Percentiles rank a stretch among this genome's conserved stretches.
phyloP scores from a whole-genome alignment of 352 stramenopile species.

The Pythium volutum region DNA sequence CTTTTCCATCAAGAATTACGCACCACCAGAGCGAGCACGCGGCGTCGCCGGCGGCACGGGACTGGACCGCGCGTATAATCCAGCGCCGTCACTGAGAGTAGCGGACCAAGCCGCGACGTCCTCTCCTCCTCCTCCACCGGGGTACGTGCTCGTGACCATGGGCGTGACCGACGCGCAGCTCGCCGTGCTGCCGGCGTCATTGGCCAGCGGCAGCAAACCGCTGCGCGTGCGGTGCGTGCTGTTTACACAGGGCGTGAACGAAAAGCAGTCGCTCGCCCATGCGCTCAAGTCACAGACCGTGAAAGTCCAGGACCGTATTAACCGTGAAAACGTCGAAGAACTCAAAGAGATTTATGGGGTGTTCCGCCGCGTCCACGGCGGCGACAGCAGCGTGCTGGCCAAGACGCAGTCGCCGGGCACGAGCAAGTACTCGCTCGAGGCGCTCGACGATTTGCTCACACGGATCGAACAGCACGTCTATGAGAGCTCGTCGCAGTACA shows the following conservation, averaged over 20 bases:
- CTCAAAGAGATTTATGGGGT: slow-evolving; percentile 58
- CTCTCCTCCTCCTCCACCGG: background rate
- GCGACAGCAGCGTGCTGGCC: slow-evolving; percentile 21
- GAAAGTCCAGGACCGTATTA: slow-evolving; percentile 77
- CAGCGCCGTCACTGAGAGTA: slow-evolving; percentile 7
- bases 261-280: slow-evolving; percentile 83
- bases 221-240: slow-evolving; percentile 65
- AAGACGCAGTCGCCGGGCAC: slow-evolving; percentile 20
- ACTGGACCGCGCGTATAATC: slow-evolving; percentile 15
- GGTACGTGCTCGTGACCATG: slow-evolving; percentile 64
- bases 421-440: slow-evolving; percentile 38
- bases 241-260: slow-evolving; percentile 82
- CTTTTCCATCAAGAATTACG: slow-evolving; percentile 63
- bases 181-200: slow-evolving; percentile 40
- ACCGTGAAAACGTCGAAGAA: slow-evolving; percentile 74
- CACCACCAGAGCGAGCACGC: slow-evolving; percentile 30
- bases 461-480: slow-evolving; percentile 77
- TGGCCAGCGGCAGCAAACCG: slow-evolving; percentile 45
- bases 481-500: slow-evolving; percentile 63
- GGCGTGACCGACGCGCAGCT: slow-evolving; percentile 52
- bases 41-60: slow-evolving; percentile 19
- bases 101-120: background rate
- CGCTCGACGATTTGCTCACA: slow-evolving; percentile 58
- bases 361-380: slow-evolving; percentile 45
- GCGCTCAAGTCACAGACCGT: slow-evolving; percentile 71